Evolutionary conservation across 2,329 filamentous ascomycete genomes (phyloP), one percentile per base, ranked within the genome.

Genomic region (Aureobasidium pullulans): DNA sequence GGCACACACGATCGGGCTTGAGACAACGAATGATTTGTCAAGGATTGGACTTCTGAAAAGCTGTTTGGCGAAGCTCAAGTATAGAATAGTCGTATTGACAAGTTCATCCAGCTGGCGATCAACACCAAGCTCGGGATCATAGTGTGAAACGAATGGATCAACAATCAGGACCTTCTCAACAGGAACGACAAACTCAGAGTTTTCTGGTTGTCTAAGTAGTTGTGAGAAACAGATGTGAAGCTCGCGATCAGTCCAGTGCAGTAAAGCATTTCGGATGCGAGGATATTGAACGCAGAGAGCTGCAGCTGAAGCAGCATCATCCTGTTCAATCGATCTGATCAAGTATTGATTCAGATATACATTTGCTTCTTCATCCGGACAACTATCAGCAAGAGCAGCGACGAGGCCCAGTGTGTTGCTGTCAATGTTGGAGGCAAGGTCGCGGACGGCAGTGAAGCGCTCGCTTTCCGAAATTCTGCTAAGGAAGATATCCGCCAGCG

Each of bases 221-320:
- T 50, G 48, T 28, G 47, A 47, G 56, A 61, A 48, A 13, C 42
- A 44, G 4, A 43, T 59, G 8, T 59, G 46, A 11, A 59, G 43
- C 49, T 61, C 47, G 4, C 48, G 46, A 29, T 59, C 56, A 1
- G 52, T 39, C 34, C 39, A 46, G 28, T 52, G 40, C 34, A 66
- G 47, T 11, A 67, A 31, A 31, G 60, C 56, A 34, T 59, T 23
- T 44, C 62, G 43, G 9, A 67, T 52, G 1, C 60, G 57, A 4
- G 47, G 44, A 61, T 63, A 60, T 23, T 65, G 58, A 7, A 54
- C 48, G 49, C 65, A 67, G 1, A 66, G 46, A 7, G 60, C 34
- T 16, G 56, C 57, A n/a, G 66, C 64, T 5, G 52, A 44, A 37
- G 60, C 52, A 15, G 60, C 44, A 52, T 66, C 60, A 16, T 62